phyloP scores from a whole-genome alignment of 441 rosid species.

The Euphorbia celastroides region DNA sequence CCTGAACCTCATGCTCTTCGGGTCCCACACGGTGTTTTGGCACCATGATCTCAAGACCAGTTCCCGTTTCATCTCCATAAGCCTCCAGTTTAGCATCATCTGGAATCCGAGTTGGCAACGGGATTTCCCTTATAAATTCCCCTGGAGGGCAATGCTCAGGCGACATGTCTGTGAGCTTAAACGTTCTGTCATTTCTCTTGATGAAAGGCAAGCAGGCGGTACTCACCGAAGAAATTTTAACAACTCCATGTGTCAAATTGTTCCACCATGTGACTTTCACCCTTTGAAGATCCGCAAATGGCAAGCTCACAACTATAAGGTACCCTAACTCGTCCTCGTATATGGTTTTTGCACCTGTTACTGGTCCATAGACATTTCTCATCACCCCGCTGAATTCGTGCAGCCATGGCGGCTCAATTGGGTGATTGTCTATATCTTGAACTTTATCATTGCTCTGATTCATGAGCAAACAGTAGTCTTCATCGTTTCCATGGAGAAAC shows the following conservation, averaged over 20 bases:
- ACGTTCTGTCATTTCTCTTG: conserved; percentile 61
- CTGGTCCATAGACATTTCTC: conserved; percentile 64
- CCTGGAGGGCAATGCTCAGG: conserved; percentile 86
- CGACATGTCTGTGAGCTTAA: conserved; percentile 70
- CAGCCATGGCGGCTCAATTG: conserved; percentile 48
- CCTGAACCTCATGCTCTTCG: conserved; percentile 80
- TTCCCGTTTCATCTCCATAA: conserved; percentile 54
- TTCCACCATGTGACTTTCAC: conserved; percentile 78
- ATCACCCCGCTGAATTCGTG: conserved; percentile 61
- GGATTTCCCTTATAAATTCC: conserved; percentile 61
- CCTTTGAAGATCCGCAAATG: conserved; percentile 54
- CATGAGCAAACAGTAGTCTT: conserved; percentile 38
- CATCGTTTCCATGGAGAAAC: conserved; percentile 34
- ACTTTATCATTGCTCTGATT: conserved; percentile 35
- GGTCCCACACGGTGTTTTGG: conserved; percentile 67
- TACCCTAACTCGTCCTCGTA: conserved; percentile 71
- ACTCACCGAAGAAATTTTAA: conserved; percentile 59
- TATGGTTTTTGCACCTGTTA: conserved; percentile 59
- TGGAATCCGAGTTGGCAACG: conserved; percentile 62
- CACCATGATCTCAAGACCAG: conserved; percentile 59
- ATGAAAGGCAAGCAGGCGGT: conserved; percentile 53
- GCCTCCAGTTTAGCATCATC: conserved; percentile 78
- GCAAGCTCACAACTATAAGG: conserved; percentile 57
- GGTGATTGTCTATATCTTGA: conserved; percentile 36
- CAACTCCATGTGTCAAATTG: conserved; percentile 47